These are phyloP conservation scores for Fraxinus cuspidata DNA, from an alignment of 257 asterid species.

Conservation along the genomic window DNA sequence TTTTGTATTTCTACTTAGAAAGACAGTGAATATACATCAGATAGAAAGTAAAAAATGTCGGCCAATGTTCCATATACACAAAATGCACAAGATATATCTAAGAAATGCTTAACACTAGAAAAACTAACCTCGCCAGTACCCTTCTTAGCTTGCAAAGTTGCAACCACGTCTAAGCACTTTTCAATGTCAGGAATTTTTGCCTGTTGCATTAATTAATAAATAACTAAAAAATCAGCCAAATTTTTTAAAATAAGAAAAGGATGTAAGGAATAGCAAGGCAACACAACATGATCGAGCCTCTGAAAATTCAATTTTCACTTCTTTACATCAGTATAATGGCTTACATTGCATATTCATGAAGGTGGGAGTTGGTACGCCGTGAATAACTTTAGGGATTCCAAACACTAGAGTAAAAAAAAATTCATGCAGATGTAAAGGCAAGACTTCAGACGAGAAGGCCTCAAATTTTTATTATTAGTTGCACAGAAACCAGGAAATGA, in stretches of 20 bases:
- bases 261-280: conserved; percentile 4
- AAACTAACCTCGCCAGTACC: conserved; percentile 84
- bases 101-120: conserved; percentile 24
- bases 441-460: neutral
- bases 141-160: conserved; percentile 80
- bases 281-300: neutral
- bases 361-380: neutral
- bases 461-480: neutral
- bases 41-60: neutral
- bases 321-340: conserved; percentile 5
- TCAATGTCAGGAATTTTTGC: conserved; percentile 95
- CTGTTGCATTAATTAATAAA: conserved; percentile 35
- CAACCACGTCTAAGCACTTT: conserved; percentile 80
- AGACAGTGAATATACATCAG: neutral
- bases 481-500: neutral
- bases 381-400: neutral
- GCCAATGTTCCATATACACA: neutral
- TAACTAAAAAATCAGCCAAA: conserved; percentile 10
- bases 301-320: neutral
- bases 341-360: neutral
- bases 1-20: neutral
- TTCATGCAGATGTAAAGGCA: neutral
- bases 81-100: neutral
- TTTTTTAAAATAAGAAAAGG: conserved; percentile 14
- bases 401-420: neutral